Percentiles rank a stretch among this genome's conserved stretches.
Conservation (phyloP, 2,329 filamentous ascomycete species). For the Zymoseptoria passerinii region DNA sequence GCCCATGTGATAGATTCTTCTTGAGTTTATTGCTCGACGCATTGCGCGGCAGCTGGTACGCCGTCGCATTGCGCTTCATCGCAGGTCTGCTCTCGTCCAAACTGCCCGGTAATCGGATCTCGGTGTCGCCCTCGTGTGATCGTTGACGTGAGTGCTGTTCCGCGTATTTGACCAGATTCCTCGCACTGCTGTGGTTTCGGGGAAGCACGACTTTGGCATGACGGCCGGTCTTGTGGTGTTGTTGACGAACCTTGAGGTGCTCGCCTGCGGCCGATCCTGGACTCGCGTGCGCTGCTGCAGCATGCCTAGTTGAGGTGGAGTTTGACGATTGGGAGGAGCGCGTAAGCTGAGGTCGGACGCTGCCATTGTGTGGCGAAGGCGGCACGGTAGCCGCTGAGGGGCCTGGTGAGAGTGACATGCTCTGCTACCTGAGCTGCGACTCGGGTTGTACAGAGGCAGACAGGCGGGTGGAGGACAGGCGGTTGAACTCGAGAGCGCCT, state of each 20-base stretch:
- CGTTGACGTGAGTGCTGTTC: constrained; percentile 22
- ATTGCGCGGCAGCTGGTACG: constrained; percentile 25
- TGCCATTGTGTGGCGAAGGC: not conserved
- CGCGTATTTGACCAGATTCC: constrained; percentile 25
- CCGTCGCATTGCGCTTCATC: constrained; percentile 27
- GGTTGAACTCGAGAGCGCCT: not conserved
- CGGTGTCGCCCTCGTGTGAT: constrained; percentile 27
- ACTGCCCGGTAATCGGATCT: constrained; percentile 28
- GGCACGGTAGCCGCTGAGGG: not conserved
- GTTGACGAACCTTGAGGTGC: constrained; percentile 16
- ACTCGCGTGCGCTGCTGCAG: constrained; percentile 13
- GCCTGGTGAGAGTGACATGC: not conserved
- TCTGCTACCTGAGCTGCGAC: not conserved
- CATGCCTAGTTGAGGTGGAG: constrained; percentile 7
- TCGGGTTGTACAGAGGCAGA: not conserved
- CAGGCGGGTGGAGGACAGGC: too few relatives aligned
- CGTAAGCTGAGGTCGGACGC: constrained; percentile 19
- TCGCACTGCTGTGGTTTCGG: constrained; percentile 27
- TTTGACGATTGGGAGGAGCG: constrained; percentile 25
- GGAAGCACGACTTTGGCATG: constrained; percentile 28
- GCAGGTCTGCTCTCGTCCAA: constrained; percentile 24
- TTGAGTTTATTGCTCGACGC: constrained; percentile 27
- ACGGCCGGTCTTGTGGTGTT: constrained; percentile 13
- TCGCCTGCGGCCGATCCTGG: constrained; percentile 20
- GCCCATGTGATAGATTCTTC: constrained; percentile 38